phyloP scores from a whole-genome alignment of 345 rosid species.

The Pistacia integerrima region DNA sequence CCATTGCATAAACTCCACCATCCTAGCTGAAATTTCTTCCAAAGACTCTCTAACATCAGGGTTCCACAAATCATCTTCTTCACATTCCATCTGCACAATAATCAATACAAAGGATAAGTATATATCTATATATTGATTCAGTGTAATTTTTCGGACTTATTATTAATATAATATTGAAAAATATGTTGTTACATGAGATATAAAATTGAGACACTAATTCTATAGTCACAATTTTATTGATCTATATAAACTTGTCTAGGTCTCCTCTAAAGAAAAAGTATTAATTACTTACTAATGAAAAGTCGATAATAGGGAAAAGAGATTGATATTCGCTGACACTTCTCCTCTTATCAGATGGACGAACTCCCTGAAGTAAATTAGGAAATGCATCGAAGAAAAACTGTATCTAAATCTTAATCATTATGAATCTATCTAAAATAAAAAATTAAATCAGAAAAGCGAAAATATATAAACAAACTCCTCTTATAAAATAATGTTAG shows the following conservation, averaged over 20 bases:
- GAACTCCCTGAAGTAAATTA: background rate
- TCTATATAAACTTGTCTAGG: too few relatives aligned
- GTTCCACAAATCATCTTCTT: conserved; percentile 64
- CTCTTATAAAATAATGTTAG: background rate
- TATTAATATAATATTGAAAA: too few relatives aligned
- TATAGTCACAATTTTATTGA: too few relatives aligned
- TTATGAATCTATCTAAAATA: background rate
- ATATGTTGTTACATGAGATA: too few relatives aligned
- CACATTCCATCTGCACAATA: conserved; percentile 58
- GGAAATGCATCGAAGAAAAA: background rate
- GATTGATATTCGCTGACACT: conserved; percentile 3
- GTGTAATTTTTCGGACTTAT: too few relatives aligned
- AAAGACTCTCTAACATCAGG: conserved; percentile 46
- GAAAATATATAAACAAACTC: background rate
- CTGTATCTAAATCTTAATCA: too few relatives aligned
- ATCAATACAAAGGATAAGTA: too few relatives aligned
- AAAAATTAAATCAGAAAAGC: background rate
- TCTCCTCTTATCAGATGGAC: conserved; percentile 19
- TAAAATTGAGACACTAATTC: too few relatives aligned
- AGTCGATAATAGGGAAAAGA: conserved; percentile 9
- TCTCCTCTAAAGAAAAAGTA: background rate
- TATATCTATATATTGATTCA: too few relatives aligned
- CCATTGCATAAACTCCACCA: conserved; percentile 57
- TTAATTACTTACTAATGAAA: background rate
- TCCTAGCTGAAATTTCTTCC: conserved; percentile 62